phyloP scores from a whole-genome alignment of 805 yeast genomes.

The Hanseniaspora taiwanica region DNA sequence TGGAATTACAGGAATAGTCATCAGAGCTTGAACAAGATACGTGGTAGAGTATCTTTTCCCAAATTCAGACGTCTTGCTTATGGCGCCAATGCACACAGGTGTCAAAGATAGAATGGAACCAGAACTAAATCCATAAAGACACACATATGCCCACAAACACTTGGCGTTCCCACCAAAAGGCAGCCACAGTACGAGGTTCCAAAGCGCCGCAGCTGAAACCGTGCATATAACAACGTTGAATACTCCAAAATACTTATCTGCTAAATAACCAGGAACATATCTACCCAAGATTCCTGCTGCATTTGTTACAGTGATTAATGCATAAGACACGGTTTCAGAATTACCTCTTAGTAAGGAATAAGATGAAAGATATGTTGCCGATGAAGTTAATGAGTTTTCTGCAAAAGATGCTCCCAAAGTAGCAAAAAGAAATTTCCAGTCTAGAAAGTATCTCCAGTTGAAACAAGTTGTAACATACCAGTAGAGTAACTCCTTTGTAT shows the following conservation, averaged over 20 bases:
- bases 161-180: constrained; percentile 21
- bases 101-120: constrained; percentile 38
- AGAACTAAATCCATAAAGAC: constrained; percentile 34
- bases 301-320: constrained; percentile 32
- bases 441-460: constrained; percentile 27
- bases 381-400: constrained; percentile 34
- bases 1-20: constrained; percentile 31
- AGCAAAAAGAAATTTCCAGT: constrained; percentile 30
- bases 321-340: constrained; percentile 29
- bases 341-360: constrained; percentile 38
- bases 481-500: constrained; percentile 19
- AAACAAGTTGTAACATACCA: constrained; percentile 20
- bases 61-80: constrained; percentile 35
- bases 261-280: constrained; percentile 23
- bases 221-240: constrained; percentile 32
- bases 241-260: constrained; percentile 31
- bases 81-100: constrained; percentile 40
- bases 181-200: constrained; percentile 24
- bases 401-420: constrained; percentile 32
- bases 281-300: constrained; percentile 25
- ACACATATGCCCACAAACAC: constrained; percentile 29
- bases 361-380: constrained; percentile 39
- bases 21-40: constrained; percentile 39
- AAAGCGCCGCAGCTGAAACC: constrained; percentile 18
- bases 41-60: constrained; percentile 39